Percentiles rank a stretch among this genome's conserved stretches.
Conservation (phyloP, 306 rosid genomes). For the Dicorynia guianensis region DNA sequence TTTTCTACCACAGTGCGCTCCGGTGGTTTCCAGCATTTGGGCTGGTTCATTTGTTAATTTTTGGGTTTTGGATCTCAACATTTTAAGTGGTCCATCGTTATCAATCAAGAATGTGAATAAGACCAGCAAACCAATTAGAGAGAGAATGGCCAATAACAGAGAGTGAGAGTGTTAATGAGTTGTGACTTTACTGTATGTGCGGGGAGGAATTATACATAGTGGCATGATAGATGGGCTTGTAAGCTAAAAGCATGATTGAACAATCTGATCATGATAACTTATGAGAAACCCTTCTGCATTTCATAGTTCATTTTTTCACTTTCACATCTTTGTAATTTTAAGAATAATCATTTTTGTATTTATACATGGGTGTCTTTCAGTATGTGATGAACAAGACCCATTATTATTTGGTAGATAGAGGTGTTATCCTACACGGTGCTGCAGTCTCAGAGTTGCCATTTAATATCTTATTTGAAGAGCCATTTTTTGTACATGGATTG, state of each 20-base stretch:
- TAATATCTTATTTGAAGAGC: slow-evolving; percentile 70
- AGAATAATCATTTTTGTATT: not conserved
- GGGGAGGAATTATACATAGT: not conserved
- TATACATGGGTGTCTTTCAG: not conserved
- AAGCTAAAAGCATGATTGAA: not conserved
- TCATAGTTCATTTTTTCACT: not conserved
- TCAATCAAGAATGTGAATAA: no score
- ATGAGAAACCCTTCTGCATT: not conserved
- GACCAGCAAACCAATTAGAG: no score
- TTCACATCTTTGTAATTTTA: not conserved
- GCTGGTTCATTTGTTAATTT: slow-evolving; percentile 58
- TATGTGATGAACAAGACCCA: slow-evolving; percentile 90
- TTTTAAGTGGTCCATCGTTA: not conserved
- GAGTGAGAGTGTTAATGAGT: no score
- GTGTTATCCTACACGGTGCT: slow-evolving; percentile 80
- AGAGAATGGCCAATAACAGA: no score
- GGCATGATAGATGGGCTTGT: no score
- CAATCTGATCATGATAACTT: not conserved
- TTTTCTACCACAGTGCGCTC: slow-evolving; percentile 94
- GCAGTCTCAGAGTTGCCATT: slow-evolving; percentile 94
- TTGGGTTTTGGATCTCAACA: not conserved
- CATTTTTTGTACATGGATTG: slow-evolving; percentile 73
- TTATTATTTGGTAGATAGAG: slow-evolving; percentile 88
- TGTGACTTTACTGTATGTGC: not conserved
- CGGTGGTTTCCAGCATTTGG: slow-evolving; percentile 87